These are phyloP conservation scores for Penicillium sclerotiorum DNA, from an alignment of 2,329 filamentous ascomycete species.

Conservation along the genomic window DNA sequence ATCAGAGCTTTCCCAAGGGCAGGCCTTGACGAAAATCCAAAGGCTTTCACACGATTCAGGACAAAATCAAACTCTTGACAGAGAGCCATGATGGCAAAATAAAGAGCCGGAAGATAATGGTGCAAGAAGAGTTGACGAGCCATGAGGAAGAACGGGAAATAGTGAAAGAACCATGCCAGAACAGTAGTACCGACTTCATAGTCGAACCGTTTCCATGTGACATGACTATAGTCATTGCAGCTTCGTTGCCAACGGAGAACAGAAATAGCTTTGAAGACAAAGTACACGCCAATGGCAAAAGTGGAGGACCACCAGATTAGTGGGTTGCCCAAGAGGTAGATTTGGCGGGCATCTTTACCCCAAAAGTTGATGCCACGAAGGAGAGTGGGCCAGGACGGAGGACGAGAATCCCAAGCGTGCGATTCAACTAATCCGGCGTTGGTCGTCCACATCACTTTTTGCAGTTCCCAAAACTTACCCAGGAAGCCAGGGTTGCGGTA, in stretches of 20 bases:
- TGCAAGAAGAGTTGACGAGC: constrained; percentile 96
- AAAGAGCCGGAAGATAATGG: constrained; percentile 96
- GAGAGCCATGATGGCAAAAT: constrained; percentile 88
- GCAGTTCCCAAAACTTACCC: constrained; percentile 95
- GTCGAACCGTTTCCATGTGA: constrained; percentile 93
- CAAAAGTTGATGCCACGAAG: constrained; percentile 98
- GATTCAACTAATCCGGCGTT: constrained; percentile 96
- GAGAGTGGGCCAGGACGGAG: constrained; percentile 88
- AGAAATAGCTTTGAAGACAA: constrained; percentile 82
- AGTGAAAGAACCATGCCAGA: constrained; percentile 95
- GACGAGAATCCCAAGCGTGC: constrained; percentile 96
- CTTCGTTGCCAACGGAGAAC: constrained; percentile 92
- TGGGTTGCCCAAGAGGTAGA: constrained; percentile 95
- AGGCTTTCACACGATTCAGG: constrained; percentile 69
- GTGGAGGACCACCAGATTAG: constrained; percentile 93
- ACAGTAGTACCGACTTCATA: constrained; percentile 92
- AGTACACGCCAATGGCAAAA: constrained; percentile 73
- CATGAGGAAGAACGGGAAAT: constrained; percentile 99
- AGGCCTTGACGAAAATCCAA: constrained; percentile 71
- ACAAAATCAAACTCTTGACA: constrained; percentile 88
- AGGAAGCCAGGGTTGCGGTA: constrained; percentile 94
- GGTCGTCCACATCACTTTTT: constrained; percentile 98
- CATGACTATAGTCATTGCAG: constrained; percentile 79
- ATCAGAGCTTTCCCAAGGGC: constrained; percentile 74
- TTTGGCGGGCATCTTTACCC: constrained; percentile 90